Evolutionary conservation across 306 rosid species (phyloP), one percentile per base, ranked within the genome.

Genomic region (Gastrolobium bilobum): DNA sequence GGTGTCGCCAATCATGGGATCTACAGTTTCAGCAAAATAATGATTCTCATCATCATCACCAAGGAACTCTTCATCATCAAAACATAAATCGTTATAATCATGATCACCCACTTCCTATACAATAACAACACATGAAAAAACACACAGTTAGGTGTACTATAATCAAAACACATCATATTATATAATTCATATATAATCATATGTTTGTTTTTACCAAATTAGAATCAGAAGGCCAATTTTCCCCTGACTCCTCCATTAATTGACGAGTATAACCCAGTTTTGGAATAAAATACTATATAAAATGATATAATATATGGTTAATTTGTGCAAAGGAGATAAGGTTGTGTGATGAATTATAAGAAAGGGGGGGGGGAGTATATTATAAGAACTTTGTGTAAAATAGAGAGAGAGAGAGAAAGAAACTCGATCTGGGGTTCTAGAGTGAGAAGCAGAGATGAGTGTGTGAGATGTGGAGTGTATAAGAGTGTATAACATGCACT

Each of bases 151-250:
- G 50, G 52, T 71, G 10, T 20, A 53, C 11, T 10, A 3, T 54
- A 51, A 71, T 35, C 63, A 71, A 33, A n/a, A 50, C 40, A 56
- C 30, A 56, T 34, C 6, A 35, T 4, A 14, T 2, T 4, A 14
- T 2, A 52, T 42, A n/a, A 71, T 35, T 35, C 34, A 71, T 2
- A 80, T 47, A 30, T 9, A 30, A 38, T 7, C 13, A 33, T 53
- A 35, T 48, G 3, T 31, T 77, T 15, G 30, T 4, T 2, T 20
- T 68, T 76, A 82, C 83, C 83, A 77, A 26, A 44, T 64, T 54
- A 64, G 79, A 78, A 65, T 77, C 15, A 3, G 37, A 77, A 83
- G 83, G 86, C 86, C 79, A 83, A 64, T 83, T 83, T 83, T 83
- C 86, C 52, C 86, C 86, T 3, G 86, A 71, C 43, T 66, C 86